Conservation (phyloP, 495 filamentous ascomycete species). For the Paragyromitra xinjiangensis region DNA sequence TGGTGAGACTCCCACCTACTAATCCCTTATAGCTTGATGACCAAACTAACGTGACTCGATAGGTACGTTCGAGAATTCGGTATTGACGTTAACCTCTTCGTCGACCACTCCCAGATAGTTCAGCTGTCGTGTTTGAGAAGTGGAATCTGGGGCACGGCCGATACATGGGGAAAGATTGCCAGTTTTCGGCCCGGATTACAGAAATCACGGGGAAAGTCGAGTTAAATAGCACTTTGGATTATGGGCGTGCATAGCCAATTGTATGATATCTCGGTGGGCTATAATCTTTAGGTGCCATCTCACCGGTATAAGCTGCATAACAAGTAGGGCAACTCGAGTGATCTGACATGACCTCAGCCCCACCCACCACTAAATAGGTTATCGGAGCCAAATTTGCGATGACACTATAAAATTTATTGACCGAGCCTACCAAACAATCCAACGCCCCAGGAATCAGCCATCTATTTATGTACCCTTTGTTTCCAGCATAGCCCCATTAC, state of each 20-base stretch:
- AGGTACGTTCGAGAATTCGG: slow-evolving; percentile 67
- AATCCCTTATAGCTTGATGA: not conserved
- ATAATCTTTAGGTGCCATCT: too few relatives aligned
- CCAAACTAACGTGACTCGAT: not conserved
- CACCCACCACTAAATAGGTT: not conserved
- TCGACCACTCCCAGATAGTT: slow-evolving; percentile 70
- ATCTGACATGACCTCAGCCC: not conserved
- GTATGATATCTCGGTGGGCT: too few relatives aligned
- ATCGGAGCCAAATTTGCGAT: not conserved
- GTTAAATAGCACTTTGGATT: not conserved
- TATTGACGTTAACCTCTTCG: slow-evolving; percentile 69
- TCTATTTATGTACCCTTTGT: not conserved
- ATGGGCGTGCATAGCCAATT: too few relatives aligned
- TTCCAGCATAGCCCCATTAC: not conserved
- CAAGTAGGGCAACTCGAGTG: not conserved
- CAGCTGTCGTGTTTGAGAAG: slow-evolving; percentile 65
- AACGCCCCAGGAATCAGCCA: not conserved
- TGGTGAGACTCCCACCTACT: slow-evolving; percentile 57
- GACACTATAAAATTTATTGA: not conserved
- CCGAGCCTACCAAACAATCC: not conserved
- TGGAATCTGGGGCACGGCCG: slow-evolving; percentile 65
- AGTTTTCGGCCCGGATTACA: slow-evolving; percentile 59
- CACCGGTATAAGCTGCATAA: not conserved
- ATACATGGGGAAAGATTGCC: slow-evolving; percentile 69
- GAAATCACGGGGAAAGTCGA: slow-evolving; percentile 27